phyloP scores from a whole-genome alignment of 2,329 filamentous ascomycete species.

The Arthroderma sp. region DNA sequence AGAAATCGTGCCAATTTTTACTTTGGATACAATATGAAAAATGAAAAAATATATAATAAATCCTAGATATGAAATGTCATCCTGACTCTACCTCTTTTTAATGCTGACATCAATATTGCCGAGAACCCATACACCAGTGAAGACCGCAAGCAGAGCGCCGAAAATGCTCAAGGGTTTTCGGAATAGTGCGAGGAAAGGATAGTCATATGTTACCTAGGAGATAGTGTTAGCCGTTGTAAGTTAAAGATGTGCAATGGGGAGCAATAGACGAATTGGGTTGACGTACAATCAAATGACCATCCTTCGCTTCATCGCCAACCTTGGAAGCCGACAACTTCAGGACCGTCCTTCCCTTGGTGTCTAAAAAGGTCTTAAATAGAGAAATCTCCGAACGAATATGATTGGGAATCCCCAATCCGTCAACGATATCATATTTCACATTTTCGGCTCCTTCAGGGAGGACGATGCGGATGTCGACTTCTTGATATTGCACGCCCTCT shows the following conservation, averaged over 20 bases:
- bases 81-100: conserved; percentile 40
- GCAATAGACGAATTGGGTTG: neutral
- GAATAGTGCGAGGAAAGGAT: conserved; percentile 59
- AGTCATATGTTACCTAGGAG: conserved; percentile 63
- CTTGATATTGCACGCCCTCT: conserved; percentile 78
- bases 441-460: conserved; percentile 78
- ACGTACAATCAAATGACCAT: conserved; percentile 60
- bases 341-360: conserved; percentile 77
- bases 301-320: conserved; percentile 78
- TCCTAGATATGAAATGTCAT: neutral
- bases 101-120: conserved; percentile 75
- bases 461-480: conserved; percentile 67
- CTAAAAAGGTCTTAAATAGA: conserved; percentile 80
- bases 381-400: conserved; percentile 45
- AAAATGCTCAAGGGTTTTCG: conserved; percentile 82
- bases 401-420: conserved; percentile 56
- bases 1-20: neutral
- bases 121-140: conserved; percentile 60
- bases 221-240: neutral
- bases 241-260: neutral
- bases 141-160: conserved; percentile 58
- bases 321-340: conserved; percentile 72
- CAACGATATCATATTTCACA: conserved; percentile 54
- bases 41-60: neutral
- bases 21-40: neutral